These are phyloP conservation scores for Hyparrhenia diplandra DNA, from an alignment of 176 grass and related monocot genomes.

Conservation along the genomic window DNA sequence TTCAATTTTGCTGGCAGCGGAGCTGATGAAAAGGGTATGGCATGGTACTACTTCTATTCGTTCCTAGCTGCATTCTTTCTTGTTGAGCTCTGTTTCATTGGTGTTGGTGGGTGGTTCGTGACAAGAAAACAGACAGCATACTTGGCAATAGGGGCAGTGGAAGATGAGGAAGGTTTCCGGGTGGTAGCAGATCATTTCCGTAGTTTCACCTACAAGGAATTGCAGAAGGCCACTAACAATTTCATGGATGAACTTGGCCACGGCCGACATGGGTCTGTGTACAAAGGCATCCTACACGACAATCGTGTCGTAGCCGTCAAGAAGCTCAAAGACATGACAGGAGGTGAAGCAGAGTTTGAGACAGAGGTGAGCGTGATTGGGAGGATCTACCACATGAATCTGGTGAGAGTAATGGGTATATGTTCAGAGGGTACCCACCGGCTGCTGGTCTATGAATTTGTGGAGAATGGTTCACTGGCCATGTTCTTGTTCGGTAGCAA, in stretches of 20 bases:
- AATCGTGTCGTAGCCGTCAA: constrained; percentile 1
- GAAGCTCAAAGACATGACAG: constrained; percentile 2
- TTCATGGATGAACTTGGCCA: constrained; percentile 23
- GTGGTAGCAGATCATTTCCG: constrained; percentile 34
- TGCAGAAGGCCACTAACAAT: neutral
- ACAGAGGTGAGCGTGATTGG: constrained; percentile 23
- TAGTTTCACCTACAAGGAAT: constrained; percentile 9
- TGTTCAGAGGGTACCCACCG: constrained; percentile 2
- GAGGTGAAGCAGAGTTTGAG: neutral
- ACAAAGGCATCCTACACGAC: constrained; percentile 1
- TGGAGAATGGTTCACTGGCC: constrained; percentile 6
- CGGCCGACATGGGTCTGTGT: constrained; percentile 10
- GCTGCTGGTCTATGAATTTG: constrained; percentile 11
- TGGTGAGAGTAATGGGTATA: constrained; percentile 18
- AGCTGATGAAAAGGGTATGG: neutral
- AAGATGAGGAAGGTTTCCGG: constrained; percentile 46
- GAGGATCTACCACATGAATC: constrained; percentile 25
- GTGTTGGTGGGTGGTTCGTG: constrained; percentile 39
- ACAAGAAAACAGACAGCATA: neutral
- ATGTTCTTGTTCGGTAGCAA: neutral
- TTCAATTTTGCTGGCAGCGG: neutral
- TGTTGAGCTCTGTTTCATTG: constrained; percentile 29
- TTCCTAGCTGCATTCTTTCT: constrained; percentile 16
- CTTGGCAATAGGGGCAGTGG: neutral
- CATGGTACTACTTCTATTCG: constrained; percentile 21